phyloP scores from a whole-genome alignment of 208 protist species.

The Acanthamoeba culbertsoni region DNA sequence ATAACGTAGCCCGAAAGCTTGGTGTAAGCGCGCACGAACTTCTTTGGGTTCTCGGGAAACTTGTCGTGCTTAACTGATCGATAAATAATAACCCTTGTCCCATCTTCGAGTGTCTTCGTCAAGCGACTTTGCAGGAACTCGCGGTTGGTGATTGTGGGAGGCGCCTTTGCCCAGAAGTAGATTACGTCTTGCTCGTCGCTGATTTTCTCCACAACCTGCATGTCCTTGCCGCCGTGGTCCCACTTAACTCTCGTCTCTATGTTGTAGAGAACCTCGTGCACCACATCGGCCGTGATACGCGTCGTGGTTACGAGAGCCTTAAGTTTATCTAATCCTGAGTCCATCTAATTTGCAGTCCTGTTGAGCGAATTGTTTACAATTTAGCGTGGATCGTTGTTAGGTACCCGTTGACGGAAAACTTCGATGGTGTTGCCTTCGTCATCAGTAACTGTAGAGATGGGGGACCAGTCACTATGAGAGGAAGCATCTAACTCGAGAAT shows the following conservation, averaged over 20 bases:
- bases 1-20: slow-evolving; percentile 22
- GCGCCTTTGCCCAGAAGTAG: slow-evolving; percentile 33
- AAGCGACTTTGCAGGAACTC: slow-evolving; percentile 39
- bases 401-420: neutral
- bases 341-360: neutral
- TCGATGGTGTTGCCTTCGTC: slow-evolving; percentile 30
- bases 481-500: neutral
- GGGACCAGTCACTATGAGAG: neutral
- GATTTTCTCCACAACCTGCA: slow-evolving; percentile 39
- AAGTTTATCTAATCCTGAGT: neutral
- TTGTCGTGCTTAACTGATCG: slow-evolving; percentile 13
- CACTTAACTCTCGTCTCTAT: neutral
- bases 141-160: neutral
- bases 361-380: neutral
- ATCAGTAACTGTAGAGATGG: neutral
- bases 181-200: slow-evolving; percentile 7
- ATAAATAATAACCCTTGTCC: neutral
- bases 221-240: slow-evolving; percentile 49
- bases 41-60: slow-evolving; percentile 17
- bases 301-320: neutral
- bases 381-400: too few species aligned
- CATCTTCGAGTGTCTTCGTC: neutral
- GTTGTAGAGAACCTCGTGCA: slow-evolving; percentile 16
- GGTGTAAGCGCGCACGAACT: slow-evolving; percentile 42
- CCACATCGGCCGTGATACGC: neutral